phyloP scores from a whole-genome alignment of 306 rosid species.

The Medicago truncatula region MtrunA17r5.0-ANR NC_053048.1:40159501-40160000 shows the following conservation, averaged over 20 bases:
- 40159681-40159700: constrained; percentile 24
- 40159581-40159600: not conserved
- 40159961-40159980: constrained; percentile 6
- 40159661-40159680: constrained; percentile 12
- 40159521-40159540: not conserved
- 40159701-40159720: not conserved
- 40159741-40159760: not conserved
- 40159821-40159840: constrained; percentile 17
- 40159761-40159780: not conserved
- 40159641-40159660: constrained; percentile 24
- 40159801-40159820: not conserved
- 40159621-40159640: not conserved
- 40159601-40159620: not conserved
- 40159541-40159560: not conserved
- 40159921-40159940: constrained; percentile 9
- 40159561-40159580: not conserved
- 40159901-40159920: not conserved
- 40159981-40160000: constrained; percentile 35
- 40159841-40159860: not conserved
- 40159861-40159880: not conserved
- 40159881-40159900: constrained; percentile 27
- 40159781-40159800: constrained; percentile 23
- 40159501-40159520: too few relatives aligned
- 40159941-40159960: not conserved
- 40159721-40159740: not conserved